Evolutionary conservation across 2,329 filamentous ascomycete species (phyloP), one percentile per base, ranked within the genome.

Genomic region (Aspergillus melleus): DNA sequence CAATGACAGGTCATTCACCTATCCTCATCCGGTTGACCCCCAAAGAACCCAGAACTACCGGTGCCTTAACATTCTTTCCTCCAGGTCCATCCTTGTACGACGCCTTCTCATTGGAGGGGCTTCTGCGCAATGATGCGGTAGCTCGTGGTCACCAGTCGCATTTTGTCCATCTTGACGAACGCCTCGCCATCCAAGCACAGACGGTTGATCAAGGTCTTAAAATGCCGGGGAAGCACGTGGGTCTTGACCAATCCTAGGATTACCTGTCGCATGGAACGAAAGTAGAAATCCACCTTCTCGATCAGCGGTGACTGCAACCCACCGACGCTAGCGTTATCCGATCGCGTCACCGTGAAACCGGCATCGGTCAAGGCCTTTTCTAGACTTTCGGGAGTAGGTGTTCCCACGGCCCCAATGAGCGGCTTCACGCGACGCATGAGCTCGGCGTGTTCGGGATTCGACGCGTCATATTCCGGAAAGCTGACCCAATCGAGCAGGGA

Each of bases 371-470:
- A 74, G 2, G 79, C 81, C 54, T 70, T 68, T 65, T 84, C 81
- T 39, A 84, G 72, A 12, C 73, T 75, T 32, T 72, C 70, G 4
- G 80, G 81, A 3, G 82, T 84, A 39, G 82, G 82, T 2, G 82
- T 84, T 42, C 82, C 82, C 9, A 84, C 81, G 36, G 82, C 82
- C 24, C 82, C 82, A 61, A 84, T 84, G 49, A 84, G 69, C 14
- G 82, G 82, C 74, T 84, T 84, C 39, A 83, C 81, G 47, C 82
- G 80, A 24, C 79, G 74, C 82, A 84, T 84, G 44, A 84, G 77
- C 64, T 78, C 78, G 29, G 74, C 76, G 53, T 84, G 82, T 59
- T 80, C 75, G 2, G 77, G 72, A 63, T 84, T 78, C 22, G 66
- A 67, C 5, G 80, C 68, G 57, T 84, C 77, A 66, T 83, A 84